Percentiles rank a stretch among this genome's conserved stretches.
phyloP scores from a whole-genome alignment of 73 alveolate genomes.

The Paramecium sexaurelia region DNA sequence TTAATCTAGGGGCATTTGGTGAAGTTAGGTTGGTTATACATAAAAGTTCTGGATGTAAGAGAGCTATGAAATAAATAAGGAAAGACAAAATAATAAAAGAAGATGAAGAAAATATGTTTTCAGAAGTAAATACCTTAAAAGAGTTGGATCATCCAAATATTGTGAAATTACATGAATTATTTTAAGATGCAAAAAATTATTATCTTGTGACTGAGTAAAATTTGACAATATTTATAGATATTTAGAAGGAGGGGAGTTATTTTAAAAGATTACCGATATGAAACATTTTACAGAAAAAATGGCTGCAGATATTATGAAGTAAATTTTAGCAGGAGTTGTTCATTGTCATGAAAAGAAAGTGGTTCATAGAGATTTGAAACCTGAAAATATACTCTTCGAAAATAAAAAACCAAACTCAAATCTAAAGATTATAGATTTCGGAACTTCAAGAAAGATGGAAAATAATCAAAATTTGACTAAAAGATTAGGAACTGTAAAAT shows the following conservation, averaged over 20 bases:
- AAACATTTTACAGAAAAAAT: conserved; percentile 87
- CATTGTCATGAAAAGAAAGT: conserved; percentile 89
- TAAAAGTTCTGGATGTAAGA: conserved; percentile 41
- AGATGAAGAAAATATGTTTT: conserved; percentile 70
- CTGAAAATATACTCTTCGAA: conserved; percentile 80
- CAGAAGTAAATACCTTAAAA: conserved; percentile 62
- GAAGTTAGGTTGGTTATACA: conserved; percentile 63
- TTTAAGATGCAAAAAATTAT: conserved; percentile 58
- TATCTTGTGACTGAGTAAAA: conserved; percentile 62
- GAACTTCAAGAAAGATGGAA: conserved; percentile 74
- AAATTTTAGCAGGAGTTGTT: conserved; percentile 85
- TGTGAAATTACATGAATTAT: conserved; percentile 55
- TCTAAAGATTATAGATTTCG: conserved; percentile 91
- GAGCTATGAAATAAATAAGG: conserved; percentile 67
- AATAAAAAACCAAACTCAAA: conserved; percentile 69
- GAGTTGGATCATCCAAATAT: conserved; percentile 67
- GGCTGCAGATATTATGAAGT: conserved; percentile 85
- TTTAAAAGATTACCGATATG: conserved; percentile 81
- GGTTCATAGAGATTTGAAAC: conserved; percentile 87
- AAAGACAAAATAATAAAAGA: conserved; percentile 65
- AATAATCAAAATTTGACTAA: background rate
- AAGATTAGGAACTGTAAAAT: conserved; percentile 41
- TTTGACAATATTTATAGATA: background rate
- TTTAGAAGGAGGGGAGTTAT: conserved; percentile 89
- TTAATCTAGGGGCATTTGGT: conserved; percentile 72